These are phyloP conservation scores for Pestalotiopsis sp. DNA, from an alignment of 2,329 filamentous ascomycete species.

Conservation along the genomic window DNA sequence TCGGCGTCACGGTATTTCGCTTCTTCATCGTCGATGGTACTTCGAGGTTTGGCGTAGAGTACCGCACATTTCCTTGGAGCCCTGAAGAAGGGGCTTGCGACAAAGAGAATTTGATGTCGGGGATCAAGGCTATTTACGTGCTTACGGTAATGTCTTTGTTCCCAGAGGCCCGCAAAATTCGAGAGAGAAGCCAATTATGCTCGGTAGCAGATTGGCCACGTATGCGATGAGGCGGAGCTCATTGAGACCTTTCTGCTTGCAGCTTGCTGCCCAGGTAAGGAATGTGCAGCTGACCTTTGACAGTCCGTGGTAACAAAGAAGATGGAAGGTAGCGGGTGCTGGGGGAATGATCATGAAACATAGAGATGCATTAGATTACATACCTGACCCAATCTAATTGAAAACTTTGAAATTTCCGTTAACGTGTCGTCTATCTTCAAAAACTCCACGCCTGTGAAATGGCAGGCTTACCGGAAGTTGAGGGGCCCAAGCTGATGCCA, in stretches of 20 bases:
- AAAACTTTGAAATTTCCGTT: background rate
- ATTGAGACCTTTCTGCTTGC: background rate
- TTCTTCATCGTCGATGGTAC: constrained; percentile 6
- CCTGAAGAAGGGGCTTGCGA: background rate
- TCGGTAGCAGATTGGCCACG: background rate
- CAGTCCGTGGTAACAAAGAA: no score
- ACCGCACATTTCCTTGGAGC: background rate
- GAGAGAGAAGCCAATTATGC: background rate
- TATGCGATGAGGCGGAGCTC: background rate
- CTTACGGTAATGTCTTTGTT: background rate
- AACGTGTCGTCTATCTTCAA: background rate
- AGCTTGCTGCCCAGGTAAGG: no score
- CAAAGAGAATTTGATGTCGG: background rate
- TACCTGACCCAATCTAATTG: no score
- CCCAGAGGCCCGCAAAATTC: background rate
- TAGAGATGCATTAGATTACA: no score
- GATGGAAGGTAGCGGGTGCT: no score
- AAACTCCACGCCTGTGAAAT: background rate
- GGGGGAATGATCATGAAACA: no score
- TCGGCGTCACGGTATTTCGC: constrained; percentile 1
- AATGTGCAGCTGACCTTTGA: no score
- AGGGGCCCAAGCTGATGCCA: constrained; percentile 11
- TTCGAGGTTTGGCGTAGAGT: background rate
- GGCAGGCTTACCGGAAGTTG: background rate
- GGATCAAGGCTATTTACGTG: background rate